Evolutionary conservation across 352 stramenopile species (phyloP), one percentile per base, ranked within the genome.

Genomic region (Globisporangium cederbergense): DNA sequence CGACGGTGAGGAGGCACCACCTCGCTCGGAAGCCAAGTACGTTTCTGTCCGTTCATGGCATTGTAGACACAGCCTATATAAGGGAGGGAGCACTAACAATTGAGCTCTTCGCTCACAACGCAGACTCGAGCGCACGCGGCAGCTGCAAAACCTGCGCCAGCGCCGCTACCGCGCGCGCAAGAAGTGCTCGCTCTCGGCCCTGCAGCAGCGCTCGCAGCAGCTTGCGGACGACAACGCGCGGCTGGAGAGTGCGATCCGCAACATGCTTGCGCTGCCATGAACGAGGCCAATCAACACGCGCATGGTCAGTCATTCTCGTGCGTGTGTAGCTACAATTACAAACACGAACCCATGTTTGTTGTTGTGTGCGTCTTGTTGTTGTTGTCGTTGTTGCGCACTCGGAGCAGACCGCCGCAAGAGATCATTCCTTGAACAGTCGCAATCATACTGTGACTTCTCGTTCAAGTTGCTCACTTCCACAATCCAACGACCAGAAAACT

Each of bases 161-260:
- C 73, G 68, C 4, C 75, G 75, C 58, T 83, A 83, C 54, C 75
- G 75, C 58, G 75, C 77, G 54, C 75, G 75, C 47, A 83, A 83
- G 47, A 80, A 83, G 40, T 72, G 65, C 3, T 77, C 59, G 14
- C 58, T 60, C 47, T 77, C 70, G 11, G 65, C 66, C 2, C 43
- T 80, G 55, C 61, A 79, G 46, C 53, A 61, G 62, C 45, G 34
- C 32, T 46, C 32, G 45, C 30, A 57, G 43, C 32, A 18, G 13
- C 55, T 62, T 16, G 20, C 34, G 7, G 16, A 2, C 9, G 54
- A 57, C 53, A 67, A 67, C 42, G n/a, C 43, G 62, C 43, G 34
- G 10, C 46, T 67, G 18, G 62, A 66, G 51, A 28, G 40, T 20
- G 43, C 34, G 6, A 50, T 64, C 30, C 55, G 62, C 53, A 11